Evolutionary conservation across 176 grass and related monocot genomes (phyloP).

Genomic region (Saccharum spontaneum): DNA sequence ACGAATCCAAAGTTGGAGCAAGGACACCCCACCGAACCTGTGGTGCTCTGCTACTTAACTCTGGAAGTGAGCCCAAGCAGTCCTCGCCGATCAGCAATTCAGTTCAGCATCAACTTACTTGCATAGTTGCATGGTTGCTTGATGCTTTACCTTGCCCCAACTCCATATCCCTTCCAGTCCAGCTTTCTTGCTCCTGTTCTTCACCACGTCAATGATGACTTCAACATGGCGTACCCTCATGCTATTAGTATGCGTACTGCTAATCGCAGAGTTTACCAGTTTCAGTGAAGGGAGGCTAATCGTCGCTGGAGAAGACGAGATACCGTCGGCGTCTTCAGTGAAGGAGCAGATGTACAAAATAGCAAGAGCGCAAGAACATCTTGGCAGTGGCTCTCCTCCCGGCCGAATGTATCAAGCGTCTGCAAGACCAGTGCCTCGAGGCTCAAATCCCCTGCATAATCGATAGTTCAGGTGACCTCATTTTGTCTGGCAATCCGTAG

Average conservation of each 20-base stretch:
- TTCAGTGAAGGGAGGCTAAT: conserved; percentile 11
- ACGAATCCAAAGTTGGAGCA: conserved; percentile 14
- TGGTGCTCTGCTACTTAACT: background rate
- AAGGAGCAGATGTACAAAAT: conserved; percentile 1
- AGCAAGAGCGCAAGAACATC: conserved; percentile 17
- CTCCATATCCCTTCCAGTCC: background rate
- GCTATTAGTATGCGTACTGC: background rate
- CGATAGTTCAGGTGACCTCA: background rate
- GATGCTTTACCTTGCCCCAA: no score
- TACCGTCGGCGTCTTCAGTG: background rate
- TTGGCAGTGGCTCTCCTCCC: background rate
- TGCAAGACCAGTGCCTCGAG: conserved; percentile 14
- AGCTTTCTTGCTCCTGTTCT: background rate
- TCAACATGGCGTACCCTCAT: background rate
- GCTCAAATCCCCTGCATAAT: conserved; percentile 38
- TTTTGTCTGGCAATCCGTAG: background rate
- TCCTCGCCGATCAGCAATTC: background rate
- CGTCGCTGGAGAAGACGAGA: background rate
- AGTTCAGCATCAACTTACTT: background rate
- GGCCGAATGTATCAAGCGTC: conserved; percentile 20
- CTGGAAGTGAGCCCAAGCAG: background rate
- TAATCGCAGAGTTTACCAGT: background rate
- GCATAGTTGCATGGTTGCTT: no score
- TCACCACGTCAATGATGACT: background rate
- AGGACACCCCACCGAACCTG: background rate